These are phyloP conservation scores for Phascolomyces articulosus DNA, from an alignment of 371 early-diverging fungal species.

Conservation along the genomic window DNA sequence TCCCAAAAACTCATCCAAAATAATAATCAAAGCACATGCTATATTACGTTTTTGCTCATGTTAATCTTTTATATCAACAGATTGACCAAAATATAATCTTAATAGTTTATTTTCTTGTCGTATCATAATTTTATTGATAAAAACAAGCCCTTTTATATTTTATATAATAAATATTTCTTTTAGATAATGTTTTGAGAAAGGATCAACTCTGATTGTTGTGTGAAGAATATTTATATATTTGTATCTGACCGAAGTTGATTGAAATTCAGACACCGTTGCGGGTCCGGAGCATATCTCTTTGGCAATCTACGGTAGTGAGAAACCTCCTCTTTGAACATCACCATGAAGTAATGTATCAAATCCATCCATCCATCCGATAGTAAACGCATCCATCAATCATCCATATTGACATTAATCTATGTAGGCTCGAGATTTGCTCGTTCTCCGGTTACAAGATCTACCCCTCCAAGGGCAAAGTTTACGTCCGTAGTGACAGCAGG, in stretches of 20 bases:
- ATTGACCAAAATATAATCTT: no score
- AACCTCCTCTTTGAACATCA: conserved; percentile 1
- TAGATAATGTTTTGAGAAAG: no score
- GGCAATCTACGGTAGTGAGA: not conserved
- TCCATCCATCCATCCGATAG: conserved; percentile 2
- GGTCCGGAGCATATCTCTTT: not conserved
- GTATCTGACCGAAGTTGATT: not conserved
- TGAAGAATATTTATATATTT: no score
- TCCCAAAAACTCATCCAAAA: conserved; percentile 73
- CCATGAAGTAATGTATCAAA: conserved; percentile 7
- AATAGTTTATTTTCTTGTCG: no score
- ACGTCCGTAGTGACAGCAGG: conserved; percentile 90
- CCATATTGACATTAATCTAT: conserved; percentile 5
- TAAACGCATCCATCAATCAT: not conserved
- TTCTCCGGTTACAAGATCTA: conserved; percentile 99
- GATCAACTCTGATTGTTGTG: no score
- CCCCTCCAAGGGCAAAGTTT: conserved; percentile 95
- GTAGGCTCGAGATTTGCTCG: conserved; percentile 90
- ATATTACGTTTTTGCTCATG: no score
- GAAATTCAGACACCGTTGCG: not conserved
- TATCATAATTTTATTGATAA: no score
- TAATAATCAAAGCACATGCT: conserved; percentile 73
- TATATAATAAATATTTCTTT: no score
- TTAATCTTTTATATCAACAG: no score
- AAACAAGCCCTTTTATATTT: no score